Conservation (phyloP, 2,329 filamentous ascomycete genomes). For the Xylaria multiplex region DNA sequence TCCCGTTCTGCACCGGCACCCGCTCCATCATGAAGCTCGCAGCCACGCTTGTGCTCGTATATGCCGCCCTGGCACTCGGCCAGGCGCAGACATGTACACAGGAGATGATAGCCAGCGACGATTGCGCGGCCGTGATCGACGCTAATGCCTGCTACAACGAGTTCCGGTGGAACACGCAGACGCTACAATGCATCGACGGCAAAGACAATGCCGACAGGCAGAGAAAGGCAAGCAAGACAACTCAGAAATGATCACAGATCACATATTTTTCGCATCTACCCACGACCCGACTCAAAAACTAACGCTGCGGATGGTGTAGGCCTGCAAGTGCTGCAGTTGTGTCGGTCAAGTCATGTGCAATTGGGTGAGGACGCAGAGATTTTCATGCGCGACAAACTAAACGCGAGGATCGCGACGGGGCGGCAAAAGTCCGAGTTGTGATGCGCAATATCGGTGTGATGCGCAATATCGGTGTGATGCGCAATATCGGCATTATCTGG, state of each 20-base stretch:
- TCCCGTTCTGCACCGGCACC: constrained; percentile 15
- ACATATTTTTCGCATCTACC: not conserved
- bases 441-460: not conserved
- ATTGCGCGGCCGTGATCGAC: constrained; percentile 54
- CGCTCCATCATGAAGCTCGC: constrained; percentile 39
- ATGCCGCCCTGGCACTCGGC: constrained; percentile 38
- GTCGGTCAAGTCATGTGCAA: constrained; percentile 51
- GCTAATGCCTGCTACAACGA: constrained; percentile 55
- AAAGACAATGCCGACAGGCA: constrained; percentile 48
- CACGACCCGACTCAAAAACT: not conserved
- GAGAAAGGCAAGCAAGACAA: constrained; percentile 46
- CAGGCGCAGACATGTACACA: constrained; percentile 49
- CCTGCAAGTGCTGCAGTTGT: constrained; percentile 53
- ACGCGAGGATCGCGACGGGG: not conserved
- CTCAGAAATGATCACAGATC: too few species aligned
- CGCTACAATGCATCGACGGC: constrained; percentile 52
- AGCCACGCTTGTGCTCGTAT: constrained; percentile 40
- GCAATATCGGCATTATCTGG: not conserved
- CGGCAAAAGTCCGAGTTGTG: not conserved
- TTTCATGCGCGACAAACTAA: constrained; percentile 40
- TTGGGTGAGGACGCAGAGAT: constrained; percentile 49
- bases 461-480: too few species aligned
- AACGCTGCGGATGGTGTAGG: constrained; percentile 39
- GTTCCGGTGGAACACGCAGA: constrained; percentile 51
- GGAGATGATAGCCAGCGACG: constrained; percentile 51